Evolutionary conservation across 805 yeast species (phyloP).

Genomic region (Kurtzmaniella cleridarum): DNA sequence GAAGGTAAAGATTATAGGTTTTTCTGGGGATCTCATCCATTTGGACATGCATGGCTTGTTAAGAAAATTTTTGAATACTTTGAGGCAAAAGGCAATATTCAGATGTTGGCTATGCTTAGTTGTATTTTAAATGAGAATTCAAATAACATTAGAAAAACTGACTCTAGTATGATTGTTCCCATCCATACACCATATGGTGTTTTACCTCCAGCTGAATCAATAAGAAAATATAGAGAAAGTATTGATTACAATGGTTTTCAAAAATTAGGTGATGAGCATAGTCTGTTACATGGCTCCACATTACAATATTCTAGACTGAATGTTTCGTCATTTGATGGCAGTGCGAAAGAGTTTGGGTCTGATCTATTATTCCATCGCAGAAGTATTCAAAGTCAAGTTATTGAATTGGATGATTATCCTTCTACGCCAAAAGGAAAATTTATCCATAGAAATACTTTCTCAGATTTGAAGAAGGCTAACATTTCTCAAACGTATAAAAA

Average conservation of each 20-base stretch:
- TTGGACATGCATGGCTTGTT: constrained; percentile 66
- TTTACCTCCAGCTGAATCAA: constrained; percentile 16
- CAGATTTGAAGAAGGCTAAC: not conserved
- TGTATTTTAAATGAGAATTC: constrained; percentile 57
- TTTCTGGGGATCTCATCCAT: constrained; percentile 79
- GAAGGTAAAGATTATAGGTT: constrained; percentile 24
- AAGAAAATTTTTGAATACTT: constrained; percentile 58
- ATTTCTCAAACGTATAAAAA: not conserved
- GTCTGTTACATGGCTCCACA: too few relatives aligned
- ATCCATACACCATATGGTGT: constrained; percentile 43
- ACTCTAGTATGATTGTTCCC: constrained; percentile 29
- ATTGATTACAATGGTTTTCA: too few relatives aligned
- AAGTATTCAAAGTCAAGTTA: too few relatives aligned
- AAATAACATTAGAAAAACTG: constrained; percentile 12
- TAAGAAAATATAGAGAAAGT: too few relatives aligned
- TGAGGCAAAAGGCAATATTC: constrained; percentile 62
- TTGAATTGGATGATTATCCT: too few relatives aligned
- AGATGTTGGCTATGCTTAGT: constrained; percentile 86
- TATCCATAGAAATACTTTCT: not conserved
- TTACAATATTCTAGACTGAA: constrained; percentile 5
- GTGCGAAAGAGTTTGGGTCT: constrained; percentile 11
- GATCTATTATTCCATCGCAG: constrained; percentile 9
- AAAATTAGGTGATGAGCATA: too few relatives aligned
- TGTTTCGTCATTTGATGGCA: constrained; percentile 9
- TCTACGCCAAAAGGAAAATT: too few relatives aligned